Percentiles rank a stretch among this genome's conserved stretches.
Evolutionary conservation across 2,329 filamentous ascomycete species (phyloP).

Genomic region (Microdochium bolleyi): DNA sequence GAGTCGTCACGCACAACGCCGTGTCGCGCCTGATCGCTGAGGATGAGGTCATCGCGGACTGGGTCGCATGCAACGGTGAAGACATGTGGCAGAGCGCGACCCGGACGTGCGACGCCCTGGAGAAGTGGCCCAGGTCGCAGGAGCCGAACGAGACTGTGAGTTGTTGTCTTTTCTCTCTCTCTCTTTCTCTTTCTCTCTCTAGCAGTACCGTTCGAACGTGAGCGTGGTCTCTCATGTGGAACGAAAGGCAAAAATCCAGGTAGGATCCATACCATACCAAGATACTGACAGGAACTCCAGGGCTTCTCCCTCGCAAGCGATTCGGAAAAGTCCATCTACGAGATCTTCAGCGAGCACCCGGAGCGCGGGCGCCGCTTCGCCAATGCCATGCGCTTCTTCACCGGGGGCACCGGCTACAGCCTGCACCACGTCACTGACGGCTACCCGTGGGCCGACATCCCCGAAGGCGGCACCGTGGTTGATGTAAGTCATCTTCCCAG

Average conservation of each 20-base stretch:
- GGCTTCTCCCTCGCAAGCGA: conserved; percentile 11
- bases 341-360: conserved; percentile 9
- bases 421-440: conserved; percentile 7
- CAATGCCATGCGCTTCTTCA: conserved; percentile 12
- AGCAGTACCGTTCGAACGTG: no score
- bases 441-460: conserved; percentile 9
- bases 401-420: conserved; percentile 8
- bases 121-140: conserved; percentile 8
- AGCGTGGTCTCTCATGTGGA: no score
- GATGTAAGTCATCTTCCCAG: conserved; percentile 6
- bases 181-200: no score
- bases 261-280: no score
- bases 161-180: neutral
- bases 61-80: conserved; percentile 8
- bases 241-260: no score
- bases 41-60: conserved; percentile 10
- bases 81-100: conserved; percentile 12
- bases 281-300: conserved; percentile 3
- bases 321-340: conserved; percentile 9
- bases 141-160: conserved; percentile 11
- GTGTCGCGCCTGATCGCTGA: conserved; percentile 11
- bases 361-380: conserved; percentile 11
- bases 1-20: conserved; percentile 9
- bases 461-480: conserved; percentile 5
- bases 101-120: conserved; percentile 9